phyloP scores from a whole-genome alignment of 2,329 filamentous ascomycete species.

The Nannizziopsis arthrosporioides region DNA sequence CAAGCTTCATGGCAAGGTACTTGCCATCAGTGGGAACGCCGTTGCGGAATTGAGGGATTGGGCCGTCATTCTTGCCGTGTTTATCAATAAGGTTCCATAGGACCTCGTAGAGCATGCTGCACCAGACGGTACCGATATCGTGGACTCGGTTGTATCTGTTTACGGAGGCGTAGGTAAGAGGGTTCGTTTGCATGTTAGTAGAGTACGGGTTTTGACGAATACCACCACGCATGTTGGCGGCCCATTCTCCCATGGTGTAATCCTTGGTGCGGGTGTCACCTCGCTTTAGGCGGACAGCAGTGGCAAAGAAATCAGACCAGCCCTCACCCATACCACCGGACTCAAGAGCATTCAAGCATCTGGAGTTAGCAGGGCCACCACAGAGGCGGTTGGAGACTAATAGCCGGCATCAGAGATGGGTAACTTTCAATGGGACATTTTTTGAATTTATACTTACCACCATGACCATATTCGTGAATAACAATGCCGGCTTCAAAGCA shows the following conservation, averaged over 20 bases:
- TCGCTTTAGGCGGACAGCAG: slow-evolving; percentile 11
- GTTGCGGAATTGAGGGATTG: slow-evolving; percentile 7
- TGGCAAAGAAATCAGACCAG: slow-evolving; percentile 14
- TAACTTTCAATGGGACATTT: too few species aligned
- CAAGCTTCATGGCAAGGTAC: slow-evolving; percentile 13
- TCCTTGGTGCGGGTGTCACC: slow-evolving; percentile 11
- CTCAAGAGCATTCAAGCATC: slow-evolving; percentile 12
- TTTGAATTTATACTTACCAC: slow-evolving; percentile 10
- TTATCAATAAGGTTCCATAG: slow-evolving; percentile 15
- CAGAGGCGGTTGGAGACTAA: slow-evolving; percentile 14
- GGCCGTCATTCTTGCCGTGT: slow-evolving; percentile 12
- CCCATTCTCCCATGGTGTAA: slow-evolving; percentile 14
- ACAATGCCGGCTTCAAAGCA: slow-evolving; percentile 13
- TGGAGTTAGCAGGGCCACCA: slow-evolving; percentile 13
- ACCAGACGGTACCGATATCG: slow-evolving; percentile 13
- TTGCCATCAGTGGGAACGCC: slow-evolving; percentile 12
- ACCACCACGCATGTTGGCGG: slow-evolving; percentile 9
- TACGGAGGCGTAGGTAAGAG: slow-evolving; percentile 10
- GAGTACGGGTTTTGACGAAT: slow-evolving; percentile 14
- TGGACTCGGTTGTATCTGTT: slow-evolving; percentile 8
- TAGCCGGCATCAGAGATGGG: not conserved
- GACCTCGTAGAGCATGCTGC: slow-evolving; percentile 13
- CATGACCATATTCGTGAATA: slow-evolving; percentile 14
- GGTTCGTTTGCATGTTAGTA: slow-evolving; percentile 12
- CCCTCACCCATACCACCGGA: slow-evolving; percentile 15